A percentile compares a stretch with the other conserved stretches of the same genome.
These are phyloP conservation scores for Omphalotus guepiniiformis DNA, from an alignment of 768 basidiomycete genomes.

Conservation along the genomic window DNA sequence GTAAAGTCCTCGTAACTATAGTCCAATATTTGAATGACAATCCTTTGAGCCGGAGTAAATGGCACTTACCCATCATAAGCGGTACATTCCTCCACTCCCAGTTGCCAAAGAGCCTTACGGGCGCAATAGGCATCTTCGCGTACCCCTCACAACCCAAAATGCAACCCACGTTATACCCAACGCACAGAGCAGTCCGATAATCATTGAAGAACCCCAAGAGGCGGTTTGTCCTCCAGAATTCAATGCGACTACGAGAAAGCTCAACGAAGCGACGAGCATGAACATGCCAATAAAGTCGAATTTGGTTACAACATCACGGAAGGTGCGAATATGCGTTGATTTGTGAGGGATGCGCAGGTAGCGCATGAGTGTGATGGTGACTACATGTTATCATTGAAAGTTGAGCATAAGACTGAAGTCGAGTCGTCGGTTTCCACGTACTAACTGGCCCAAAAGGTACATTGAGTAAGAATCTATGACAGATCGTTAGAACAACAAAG, in stretches of 20 bases:
- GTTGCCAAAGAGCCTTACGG: constrained; percentile 17
- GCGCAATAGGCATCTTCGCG: constrained; percentile 18
- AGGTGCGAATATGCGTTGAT: constrained; percentile 6
- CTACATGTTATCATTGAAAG: constrained; percentile 5
- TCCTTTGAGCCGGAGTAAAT: background rate
- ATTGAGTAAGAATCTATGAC: constrained; percentile 19
- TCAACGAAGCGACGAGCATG: constrained; percentile 17
- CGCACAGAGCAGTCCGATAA: constrained; percentile 21
- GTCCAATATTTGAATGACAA: background rate
- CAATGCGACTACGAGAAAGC: constrained; percentile 21
- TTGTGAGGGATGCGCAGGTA: constrained; percentile 16
- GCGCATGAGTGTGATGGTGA: constrained; percentile 18
- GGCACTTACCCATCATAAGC: constrained; percentile 17
- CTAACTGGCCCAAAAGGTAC: constrained; percentile 23
- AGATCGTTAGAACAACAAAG: background rate
- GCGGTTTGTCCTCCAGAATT: constrained; percentile 22
- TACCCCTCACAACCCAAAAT: constrained; percentile 19
- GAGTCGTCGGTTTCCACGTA: too few species aligned
- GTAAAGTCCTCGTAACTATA: constrained; percentile 16
- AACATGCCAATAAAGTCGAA: constrained; percentile 22
- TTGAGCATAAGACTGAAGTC: background rate
- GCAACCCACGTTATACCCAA: constrained; percentile 16
- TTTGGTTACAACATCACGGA: constrained; percentile 11
- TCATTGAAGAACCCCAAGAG: constrained; percentile 21
- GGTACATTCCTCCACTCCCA: constrained; percentile 27